Evolutionary conservation across 306 rosid species (phyloP), one percentile per base, ranked within the genome.

Genomic region (Prunus kanzakura): DNA sequence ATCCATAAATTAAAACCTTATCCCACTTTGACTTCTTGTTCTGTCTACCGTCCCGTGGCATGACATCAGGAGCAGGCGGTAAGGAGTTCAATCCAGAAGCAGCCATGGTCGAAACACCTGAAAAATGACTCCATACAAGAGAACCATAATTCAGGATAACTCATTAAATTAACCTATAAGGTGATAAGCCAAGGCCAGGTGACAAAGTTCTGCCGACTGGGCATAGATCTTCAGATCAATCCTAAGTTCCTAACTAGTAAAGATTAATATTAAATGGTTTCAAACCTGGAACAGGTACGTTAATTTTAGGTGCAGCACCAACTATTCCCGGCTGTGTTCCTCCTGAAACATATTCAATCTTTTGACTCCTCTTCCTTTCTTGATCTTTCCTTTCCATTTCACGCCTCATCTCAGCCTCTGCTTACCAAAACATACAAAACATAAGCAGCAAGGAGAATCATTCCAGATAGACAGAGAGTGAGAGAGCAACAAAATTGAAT

Each of bases 341-440:
- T 75, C 93, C 91, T 35, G 96, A 68, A 72, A 82, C 63, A 84
- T 87, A 92, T 6, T 90, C 96, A 77, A 88, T 79, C 85, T 81
- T 92, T 56, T 80, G 92, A 54, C 84, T 82, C 74, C 80, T 88
- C 87, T 64, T 64, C 67, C 86, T 93, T 76, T 91, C 97, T 83
- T 86, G 96, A 76, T 85, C 96, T 79, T 81, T 89, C 82, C 97
- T 88, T 64, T 91, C 96, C 84, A 91, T 81, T 76, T 89, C 97
- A 1, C 88, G 89, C 84, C 93, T 89, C 90, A 90, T 89, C 79
- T 91, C 97, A 89, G 81, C 91, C 82, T 95, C 99, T 95, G 90
- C 72, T 67, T 71, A 58, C 70, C 8, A 79, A 3, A 58, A 64
- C 29, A 67, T n/a, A 49, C 76, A 46, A 76, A 16, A 75, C 41